Base-by-base conservation (phyloP, 192 early-diverging fungal genomes). In the Coemansia reversa region DNA sequence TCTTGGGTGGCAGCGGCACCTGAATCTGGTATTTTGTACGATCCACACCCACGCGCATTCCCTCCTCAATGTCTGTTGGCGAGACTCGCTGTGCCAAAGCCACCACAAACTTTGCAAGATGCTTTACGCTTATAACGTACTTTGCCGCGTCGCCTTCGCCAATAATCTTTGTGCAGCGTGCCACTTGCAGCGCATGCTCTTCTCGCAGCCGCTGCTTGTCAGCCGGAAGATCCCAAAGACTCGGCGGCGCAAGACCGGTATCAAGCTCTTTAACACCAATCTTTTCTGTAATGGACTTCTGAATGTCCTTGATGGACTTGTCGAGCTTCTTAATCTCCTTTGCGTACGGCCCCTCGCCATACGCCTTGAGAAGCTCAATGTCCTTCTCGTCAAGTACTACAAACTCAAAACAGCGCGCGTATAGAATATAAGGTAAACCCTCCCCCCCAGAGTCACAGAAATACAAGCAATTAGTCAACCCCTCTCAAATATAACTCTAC, bases 261-360 rank as follows among this genome's bases (percentile, higher is more conserved):
- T 99, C 96, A 20, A 92, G 90, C 85, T 98, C 96, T 84, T 97
- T 97, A 48, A 99, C 93, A 52, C 96, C 97, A 88, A 99, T 97
- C 86, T 94, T 95, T 74, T 99, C 96, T 77, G 95, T 98, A 66
- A 99, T 95, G 25, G 93, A 85, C 85, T 98, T 98, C 82, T 99
- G 97, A 24, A 89, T 86, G 54, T 98, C 97, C 83, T 94, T 96
- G 68, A 99, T 98, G 42, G 96, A 93, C 57, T 85, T 86, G 66
- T 98, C 97, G 30, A 96, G 87, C 60, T 88, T 88, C 76, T 93
- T 96, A 65, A 99, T 87, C 63, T 98, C 94, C 63, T 90, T 90
- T 19, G 94, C 94, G 62, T 99, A 99, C 29, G 97, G 93, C 24
- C 97, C 97, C 86, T 95, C 93, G 55, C 97, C 97, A 72, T 99